These are phyloP conservation scores for Colletotrichum cereale DNA, from an alignment of 2,329 filamentous ascomycete genomes.

Conservation along the genomic window DNA sequence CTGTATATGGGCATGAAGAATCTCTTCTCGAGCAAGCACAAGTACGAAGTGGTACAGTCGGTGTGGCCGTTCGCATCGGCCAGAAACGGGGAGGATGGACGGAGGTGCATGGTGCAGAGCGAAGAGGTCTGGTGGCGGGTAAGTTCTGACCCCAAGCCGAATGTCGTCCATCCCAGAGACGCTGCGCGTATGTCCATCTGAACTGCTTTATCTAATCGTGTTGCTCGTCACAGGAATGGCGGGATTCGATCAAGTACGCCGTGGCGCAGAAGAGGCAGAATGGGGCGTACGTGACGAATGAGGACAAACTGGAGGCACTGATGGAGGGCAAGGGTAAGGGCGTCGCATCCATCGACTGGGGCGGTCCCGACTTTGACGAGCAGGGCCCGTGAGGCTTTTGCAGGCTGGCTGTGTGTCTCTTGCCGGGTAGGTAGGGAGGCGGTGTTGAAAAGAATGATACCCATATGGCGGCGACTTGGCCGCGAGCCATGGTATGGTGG, in stretches of 20 bases:
- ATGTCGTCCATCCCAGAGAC: not conserved
- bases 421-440: not conserved
- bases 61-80: constrained; percentile 70
- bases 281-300: constrained; percentile 59
- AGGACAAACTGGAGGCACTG: constrained; percentile 63
- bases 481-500: not conserved
- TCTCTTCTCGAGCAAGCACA: constrained; percentile 65
- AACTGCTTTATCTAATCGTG: not conserved
- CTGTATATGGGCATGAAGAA: constrained; percentile 66
- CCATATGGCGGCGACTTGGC: not conserved
- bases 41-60: constrained; percentile 67
- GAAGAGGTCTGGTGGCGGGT: constrained; percentile 67
- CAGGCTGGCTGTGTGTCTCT: not conserved
- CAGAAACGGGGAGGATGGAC: constrained; percentile 57
- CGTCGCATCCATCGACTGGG: not conserved
- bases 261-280: constrained; percentile 54
- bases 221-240: constrained; percentile 55
- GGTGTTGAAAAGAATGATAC: not conserved
- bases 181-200: not conserved
- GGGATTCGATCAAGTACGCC: constrained; percentile 47
- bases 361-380: not conserved
- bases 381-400: not conserved
- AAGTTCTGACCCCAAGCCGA: not conserved
- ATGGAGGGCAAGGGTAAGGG: not conserved
- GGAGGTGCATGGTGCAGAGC: constrained; percentile 64